Evolutionary conservation across 1,139 yeast species (phyloP).

Genomic region (Suhomyces choctaworum): DNA sequence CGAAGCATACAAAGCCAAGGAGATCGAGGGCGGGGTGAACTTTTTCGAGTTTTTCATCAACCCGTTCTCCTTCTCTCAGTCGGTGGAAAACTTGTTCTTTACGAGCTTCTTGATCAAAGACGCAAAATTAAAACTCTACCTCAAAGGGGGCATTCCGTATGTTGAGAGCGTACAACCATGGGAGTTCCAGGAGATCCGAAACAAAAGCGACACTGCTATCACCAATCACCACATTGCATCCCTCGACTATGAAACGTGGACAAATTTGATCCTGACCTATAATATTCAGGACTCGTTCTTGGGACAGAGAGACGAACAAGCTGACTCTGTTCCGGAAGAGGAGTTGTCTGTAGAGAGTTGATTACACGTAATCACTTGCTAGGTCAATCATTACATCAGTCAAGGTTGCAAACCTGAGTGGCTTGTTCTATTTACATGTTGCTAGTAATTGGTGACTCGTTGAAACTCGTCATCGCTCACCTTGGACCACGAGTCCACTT

Average conservation of each 20-base stretch:
- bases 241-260: constrained; percentile 68
- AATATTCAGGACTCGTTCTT: constrained; percentile 56
- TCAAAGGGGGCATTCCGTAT: constrained; percentile 44
- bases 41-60: constrained; percentile 69
- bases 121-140: constrained; percentile 57
- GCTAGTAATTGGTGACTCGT: constrained; percentile 8
- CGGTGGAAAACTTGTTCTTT: constrained; percentile 81
- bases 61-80: constrained; percentile 73
- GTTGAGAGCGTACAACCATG: constrained; percentile 22
- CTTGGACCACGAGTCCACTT: constrained; percentile 52
- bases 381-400: no score
- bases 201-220: constrained; percentile 17
- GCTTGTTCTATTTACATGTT: no score
- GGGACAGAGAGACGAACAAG: constrained; percentile 42
- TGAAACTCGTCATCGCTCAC: constrained; percentile 17
- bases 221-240: constrained; percentile 69
- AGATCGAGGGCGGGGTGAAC: constrained; percentile 45
- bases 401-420: no score
- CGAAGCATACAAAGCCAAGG: constrained; percentile 33
- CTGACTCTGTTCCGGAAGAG: constrained; percentile 29
- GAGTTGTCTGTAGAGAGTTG: no score
- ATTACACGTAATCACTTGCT: no score
- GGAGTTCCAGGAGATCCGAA: constrained; percentile 17
- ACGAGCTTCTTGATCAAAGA: constrained; percentile 78
- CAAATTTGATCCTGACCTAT: constrained; percentile 47